Evolutionary conservation across 345 rosid species (phyloP), one percentile per base, ranked within the genome.

Genomic region (Gossypium ekmanianum): DNA sequence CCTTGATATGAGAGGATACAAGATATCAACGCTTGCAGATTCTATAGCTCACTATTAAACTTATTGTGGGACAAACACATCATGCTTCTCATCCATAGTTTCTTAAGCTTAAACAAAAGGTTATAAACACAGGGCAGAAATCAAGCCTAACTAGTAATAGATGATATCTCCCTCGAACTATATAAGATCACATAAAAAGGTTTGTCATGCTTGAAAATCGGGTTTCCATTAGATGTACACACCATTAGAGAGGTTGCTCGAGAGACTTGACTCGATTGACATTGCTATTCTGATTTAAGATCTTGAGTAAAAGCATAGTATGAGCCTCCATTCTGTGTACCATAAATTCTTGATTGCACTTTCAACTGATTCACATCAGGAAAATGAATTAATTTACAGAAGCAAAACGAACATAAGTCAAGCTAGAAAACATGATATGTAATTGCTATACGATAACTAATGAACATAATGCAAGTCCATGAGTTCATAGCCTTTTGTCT

Each of bases 341-440:
- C 79, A 22, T 45, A 41, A 3, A 16, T 81, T 62, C 39, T 56
- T 4, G 64, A 44, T 51, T 74, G 87, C 73, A 79, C 89, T 74
- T 84, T 83, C 82, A 88, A 76, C 91, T 86, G 84, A 59, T 76
- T 78, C 20, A 45, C 9, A 79, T 34, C 50, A 71, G 34, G 54
- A 61, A 9, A 61, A 11, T 13, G 14, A 45, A 44, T 13, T 59
- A 54, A 17, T 57, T 22, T 76, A 66, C 47, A 68, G 26, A 44
- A 66, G n/a, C 41, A 11, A 41, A 77, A 72, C 50, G 24, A 52
- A 48, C 18, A 24, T 0, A 41, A 18, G 44, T 57, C n/a, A 52
- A 61, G 64, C 74, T n/a, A 26, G 47, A 72, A 54, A 66, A 48
- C 47, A 22, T 47, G 54, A 7, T 29, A 70, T 44, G 61, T 48